Conservation (phyloP, 495 filamentous ascomycete genomes). For the Penicillium crystallinum region DNA sequence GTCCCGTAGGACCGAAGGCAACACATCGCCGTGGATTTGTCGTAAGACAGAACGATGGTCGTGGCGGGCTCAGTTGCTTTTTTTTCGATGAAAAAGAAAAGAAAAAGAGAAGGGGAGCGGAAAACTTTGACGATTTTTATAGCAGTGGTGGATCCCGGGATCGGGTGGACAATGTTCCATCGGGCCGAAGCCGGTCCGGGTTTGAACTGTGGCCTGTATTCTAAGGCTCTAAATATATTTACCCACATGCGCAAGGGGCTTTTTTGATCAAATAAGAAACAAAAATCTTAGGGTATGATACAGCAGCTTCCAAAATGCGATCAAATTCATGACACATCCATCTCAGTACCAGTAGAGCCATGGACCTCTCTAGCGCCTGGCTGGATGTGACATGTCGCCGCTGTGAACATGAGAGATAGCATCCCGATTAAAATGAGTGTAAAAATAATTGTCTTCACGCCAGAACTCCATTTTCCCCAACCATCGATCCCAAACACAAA, state of each 20-base stretch:
- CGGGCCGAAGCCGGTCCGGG: neutral
- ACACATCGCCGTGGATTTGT: slow-evolving; percentile 51
- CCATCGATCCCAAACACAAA: neutral
- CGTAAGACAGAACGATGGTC: slow-evolving; percentile 52
- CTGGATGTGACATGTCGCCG: neutral
- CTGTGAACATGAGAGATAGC: neutral
- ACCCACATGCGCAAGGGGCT: neutral
- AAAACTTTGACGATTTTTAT: slow-evolving; percentile 27
- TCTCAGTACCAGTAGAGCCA: neutral
- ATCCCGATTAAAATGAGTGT: neutral
- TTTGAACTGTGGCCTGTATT: neutral
- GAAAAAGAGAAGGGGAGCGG: slow-evolving; percentile 16
- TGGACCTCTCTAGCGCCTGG: neutral
- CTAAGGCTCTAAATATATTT: neutral
- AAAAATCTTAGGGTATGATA: neutral
- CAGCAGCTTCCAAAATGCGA: neutral
- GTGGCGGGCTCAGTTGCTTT: slow-evolving; percentile 62
- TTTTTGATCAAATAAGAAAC: neutral
- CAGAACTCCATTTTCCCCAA: neutral
- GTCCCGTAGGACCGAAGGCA: slow-evolving; percentile 49
- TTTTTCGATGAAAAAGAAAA: slow-evolving; percentile 46
- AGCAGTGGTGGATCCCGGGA: slow-evolving; percentile 23
- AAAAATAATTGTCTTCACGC: neutral
- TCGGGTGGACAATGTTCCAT: slow-evolving; percentile 21
- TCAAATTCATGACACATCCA: neutral